Evolutionary conservation across 2,329 filamentous ascomycete genomes (phyloP), one percentile per base, ranked within the genome.

Genomic region (Emergomyces orientalis): DNA sequence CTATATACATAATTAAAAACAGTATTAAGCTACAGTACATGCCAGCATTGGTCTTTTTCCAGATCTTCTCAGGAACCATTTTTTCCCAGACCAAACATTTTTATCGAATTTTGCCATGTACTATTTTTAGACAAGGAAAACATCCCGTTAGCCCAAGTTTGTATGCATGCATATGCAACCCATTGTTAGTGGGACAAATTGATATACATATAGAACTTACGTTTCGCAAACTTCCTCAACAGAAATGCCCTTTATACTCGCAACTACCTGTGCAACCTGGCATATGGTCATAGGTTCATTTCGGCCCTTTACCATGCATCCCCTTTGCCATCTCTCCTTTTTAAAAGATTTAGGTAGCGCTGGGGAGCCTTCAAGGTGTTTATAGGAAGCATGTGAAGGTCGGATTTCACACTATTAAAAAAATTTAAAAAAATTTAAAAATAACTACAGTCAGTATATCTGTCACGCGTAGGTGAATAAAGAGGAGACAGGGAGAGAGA

Each of bases 321-420:
- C 93, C 70, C 90, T 86, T 54, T 85, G 84, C 88, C 91, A 99
- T 74, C 90, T 96, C 78, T 99, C 94, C 78, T 96, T 97, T 81
- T 97, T 99, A 37, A 97, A 88, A 4, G 87, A 82, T 76, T 89
- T 95, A 69, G 88, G 94, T 41, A 90, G 78, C 60, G 86, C 81
- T 0, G 88, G 87, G 1, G 89, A 84, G 60, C 87, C 87, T 5
- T 85, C 80, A 67, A 89, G 75, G 67, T 88, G 88, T 74, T 88
- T 88, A 69, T 88, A 89, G 2, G 90, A 91, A 37, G 92, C 91
- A 76, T 99, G 93, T 37, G 85, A 90, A 0, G 91, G 88, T 30
- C 94, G 82, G 64, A 99, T 93, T 75, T 99, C 94, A 72, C 94
- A 99, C 89, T 80, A 60, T 52, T 47, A 34, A 37, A 47, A 6